Base-by-base conservation (phyloP, 2,329 filamentous ascomycete genomes). In the Neofusicoccum kwambonambiense region DNA sequence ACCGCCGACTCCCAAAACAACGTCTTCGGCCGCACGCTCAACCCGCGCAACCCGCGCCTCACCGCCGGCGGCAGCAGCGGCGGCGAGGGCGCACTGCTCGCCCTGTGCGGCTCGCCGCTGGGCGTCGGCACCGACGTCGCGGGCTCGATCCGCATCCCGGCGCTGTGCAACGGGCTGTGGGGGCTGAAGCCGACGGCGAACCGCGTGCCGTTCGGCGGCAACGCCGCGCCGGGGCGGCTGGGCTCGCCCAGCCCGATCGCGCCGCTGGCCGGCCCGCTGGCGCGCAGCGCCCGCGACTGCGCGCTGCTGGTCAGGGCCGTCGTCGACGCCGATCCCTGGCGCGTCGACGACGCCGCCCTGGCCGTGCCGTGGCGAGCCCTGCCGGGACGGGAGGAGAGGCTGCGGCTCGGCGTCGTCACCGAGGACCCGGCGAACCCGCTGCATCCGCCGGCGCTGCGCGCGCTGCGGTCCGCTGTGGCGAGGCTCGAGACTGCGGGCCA, bases 91-190 rank as follows among this genome's bases (percentile, higher is more conserved):
- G 86, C 84, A 0, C 74, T 89, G 9, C 69, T 89, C 19, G 84
- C 83, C 4, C 82, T 89, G 78, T 79, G 81, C 34, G 87, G 87
- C 0, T 83, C 79, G 37, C 79, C 86, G 61, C 70, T 90, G 1
- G 88, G 88, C 1, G 80, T 89, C 12, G 87, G 86, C 0, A 89
- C 87, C 0, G 88, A 90, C 74, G 82, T 89, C 52, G 83, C 81
- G 1, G 83, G 83, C 1, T 80, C 77, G 62, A 89, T 96, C 72
- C 87, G 89, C 70, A 95, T 97, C 74, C 94, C 90, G 76, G 90
- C 96, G 64, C 93, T 97, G 70, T 93, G 93, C 78, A 77, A 78
- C 57, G 73, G 73, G n/a, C 61, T 75, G 3, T 76, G 71, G 45
- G 74, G 74, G 3, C 62, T 76, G 62, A 75, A 75, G 76, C 82